Conservation (phyloP, 768 basidiomycete species). For the Rickenella mellea region DNA sequence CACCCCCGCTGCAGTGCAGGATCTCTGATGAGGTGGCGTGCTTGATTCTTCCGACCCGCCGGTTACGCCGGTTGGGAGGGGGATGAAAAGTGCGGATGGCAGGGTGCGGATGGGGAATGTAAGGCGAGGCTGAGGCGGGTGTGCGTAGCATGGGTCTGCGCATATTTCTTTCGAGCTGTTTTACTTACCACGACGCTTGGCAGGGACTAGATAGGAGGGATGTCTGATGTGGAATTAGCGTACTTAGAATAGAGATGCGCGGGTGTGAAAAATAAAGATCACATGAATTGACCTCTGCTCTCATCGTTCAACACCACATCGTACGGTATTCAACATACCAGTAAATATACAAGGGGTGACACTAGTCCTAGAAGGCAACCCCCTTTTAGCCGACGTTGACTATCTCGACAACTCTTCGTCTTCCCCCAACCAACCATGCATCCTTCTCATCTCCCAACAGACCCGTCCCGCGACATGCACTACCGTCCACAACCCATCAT, state of each 20-base stretch:
- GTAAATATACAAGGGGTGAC: too few relatives aligned
- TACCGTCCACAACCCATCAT: too few relatives aligned
- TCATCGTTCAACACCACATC: too few relatives aligned
- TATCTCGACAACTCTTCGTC: too few relatives aligned
- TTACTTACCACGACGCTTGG: not conserved
- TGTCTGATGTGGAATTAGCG: not conserved
- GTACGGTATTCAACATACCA: too few relatives aligned
- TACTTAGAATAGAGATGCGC: not conserved
- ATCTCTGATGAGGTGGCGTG: slow-evolving; percentile 22
- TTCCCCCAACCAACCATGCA: too few relatives aligned
- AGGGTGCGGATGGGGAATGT: slow-evolving; percentile 68
- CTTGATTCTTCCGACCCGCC: slow-evolving; percentile 14
- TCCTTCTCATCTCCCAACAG: too few relatives aligned
- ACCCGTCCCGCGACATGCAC: too few relatives aligned
- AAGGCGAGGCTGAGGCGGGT: slow-evolving; percentile 82
- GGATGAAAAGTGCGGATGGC: slow-evolving; percentile 21
- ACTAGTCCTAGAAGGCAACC: too few relatives aligned
- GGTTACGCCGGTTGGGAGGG: slow-evolving; percentile 11
- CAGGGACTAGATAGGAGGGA: not conserved
- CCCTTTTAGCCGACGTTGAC: too few relatives aligned
- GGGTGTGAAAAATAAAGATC: too few relatives aligned
- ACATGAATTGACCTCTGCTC: too few relatives aligned
- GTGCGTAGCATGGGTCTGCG: slow-evolving; percentile 10
- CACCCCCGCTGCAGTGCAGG: slow-evolving; percentile 43
- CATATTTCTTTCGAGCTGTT: not conserved